A percentile compares a stretch with the other conserved stretches of the same genome.
phyloP scores from a whole-genome alignment of 2,329 filamentous ascomycete species.

The Colletotrichum higginsianum region DNA sequence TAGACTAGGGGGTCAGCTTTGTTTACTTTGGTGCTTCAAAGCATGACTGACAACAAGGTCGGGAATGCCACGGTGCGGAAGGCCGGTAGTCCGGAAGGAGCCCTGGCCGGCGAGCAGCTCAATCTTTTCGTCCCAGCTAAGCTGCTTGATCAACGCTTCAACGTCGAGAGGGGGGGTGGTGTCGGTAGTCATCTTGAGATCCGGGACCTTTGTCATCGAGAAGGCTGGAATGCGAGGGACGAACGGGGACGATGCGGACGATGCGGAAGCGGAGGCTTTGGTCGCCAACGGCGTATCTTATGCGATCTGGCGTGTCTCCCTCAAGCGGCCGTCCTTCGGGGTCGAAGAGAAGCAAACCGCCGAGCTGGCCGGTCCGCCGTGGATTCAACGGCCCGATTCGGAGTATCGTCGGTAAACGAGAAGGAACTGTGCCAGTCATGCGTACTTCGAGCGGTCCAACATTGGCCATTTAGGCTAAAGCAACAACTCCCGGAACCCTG shows the following conservation, averaged over 20 bases:
- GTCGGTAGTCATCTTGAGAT: not conserved
- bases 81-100: conserved; percentile 38
- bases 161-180: conserved; percentile 24
- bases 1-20: not conserved
- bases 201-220: not conserved
- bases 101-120: conserved; percentile 41
- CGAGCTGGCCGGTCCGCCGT: conserved; percentile 25
- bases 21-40: no score
- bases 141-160: conserved; percentile 34
- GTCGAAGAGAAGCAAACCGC: not conserved
- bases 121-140: conserved; percentile 44
- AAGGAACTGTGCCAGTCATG: conserved; percentile 26
- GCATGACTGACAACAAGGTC: conserved; percentile 21
- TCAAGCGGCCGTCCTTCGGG: not conserved
- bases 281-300: not conserved
- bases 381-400: conserved; percentile 23
- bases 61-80: conserved; percentile 38
- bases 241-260: not conserved
- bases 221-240: not conserved
- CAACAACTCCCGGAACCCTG: conserved; percentile 32
- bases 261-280: not conserved
- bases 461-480: conserved; percentile 39
- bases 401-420: conserved; percentile 38
- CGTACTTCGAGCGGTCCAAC: conserved; percentile 8
- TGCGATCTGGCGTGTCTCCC: not conserved